A percentile compares a stretch with the other conserved stretches of the same genome.
phyloP scores from a whole-genome alignment of 1,284 basidiomycete species.

The Sporisorium exsertum region DNA sequence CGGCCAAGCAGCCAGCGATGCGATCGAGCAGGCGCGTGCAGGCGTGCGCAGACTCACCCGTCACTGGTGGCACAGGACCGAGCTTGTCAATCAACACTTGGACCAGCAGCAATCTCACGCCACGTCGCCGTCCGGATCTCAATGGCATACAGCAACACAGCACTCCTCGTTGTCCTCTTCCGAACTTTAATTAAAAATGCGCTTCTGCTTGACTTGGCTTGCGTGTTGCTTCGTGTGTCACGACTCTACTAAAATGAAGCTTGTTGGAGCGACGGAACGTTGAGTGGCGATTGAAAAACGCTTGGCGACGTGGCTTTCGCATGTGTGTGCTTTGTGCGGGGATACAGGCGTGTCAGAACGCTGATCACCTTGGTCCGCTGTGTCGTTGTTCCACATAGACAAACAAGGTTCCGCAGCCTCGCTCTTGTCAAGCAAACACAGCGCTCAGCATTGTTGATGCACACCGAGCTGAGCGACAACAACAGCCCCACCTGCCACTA shows the following conservation, averaged over 20 bases:
- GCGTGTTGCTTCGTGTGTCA: background rate
- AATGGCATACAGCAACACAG: background rate
- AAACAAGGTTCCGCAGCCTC: background rate
- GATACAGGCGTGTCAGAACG: background rate
- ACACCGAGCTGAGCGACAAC: background rate
- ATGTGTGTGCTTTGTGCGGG: too few species aligned
- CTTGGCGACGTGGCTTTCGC: background rate
- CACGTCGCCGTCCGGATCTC: background rate
- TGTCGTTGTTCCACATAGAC: background rate
- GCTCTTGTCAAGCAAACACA: too few species aligned
- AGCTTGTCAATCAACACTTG: conserved; percentile 17
- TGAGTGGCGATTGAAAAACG: background rate
- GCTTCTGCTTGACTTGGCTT: background rate
- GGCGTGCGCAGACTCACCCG: conserved; percentile 19
- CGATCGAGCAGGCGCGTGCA: conserved; percentile 22
- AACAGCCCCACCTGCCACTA: background rate
- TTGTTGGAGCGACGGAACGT: background rate
- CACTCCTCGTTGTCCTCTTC: background rate
- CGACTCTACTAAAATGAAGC: background rate
- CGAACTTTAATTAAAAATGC: background rate
- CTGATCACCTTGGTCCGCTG: background rate
- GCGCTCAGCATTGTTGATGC: too few species aligned
- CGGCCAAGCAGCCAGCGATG: conserved; percentile 11
- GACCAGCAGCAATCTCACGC: conserved; percentile 8
- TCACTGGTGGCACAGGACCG: conserved; percentile 20